Evolutionary conservation across 768 basidiomycete genomes (phyloP).

Genomic region (Ephemerocybe angulata): DNA sequence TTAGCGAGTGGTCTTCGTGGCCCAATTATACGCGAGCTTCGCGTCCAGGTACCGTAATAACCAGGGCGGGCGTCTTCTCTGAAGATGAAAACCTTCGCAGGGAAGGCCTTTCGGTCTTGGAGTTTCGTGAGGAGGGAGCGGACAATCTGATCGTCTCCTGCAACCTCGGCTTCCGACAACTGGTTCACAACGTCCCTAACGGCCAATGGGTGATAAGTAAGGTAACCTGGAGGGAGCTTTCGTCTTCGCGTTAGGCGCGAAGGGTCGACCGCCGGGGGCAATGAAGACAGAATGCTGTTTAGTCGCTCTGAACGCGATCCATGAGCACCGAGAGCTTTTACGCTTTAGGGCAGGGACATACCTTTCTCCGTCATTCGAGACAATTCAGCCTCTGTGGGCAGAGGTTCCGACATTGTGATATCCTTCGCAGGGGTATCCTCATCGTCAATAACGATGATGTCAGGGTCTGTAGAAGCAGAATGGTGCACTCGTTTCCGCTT

Average conservation of each 20-base stretch:
- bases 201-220: slow-evolving; percentile 34
- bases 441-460: slow-evolving; percentile 62
- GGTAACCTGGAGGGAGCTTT: slow-evolving; percentile 25
- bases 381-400: slow-evolving; percentile 23
- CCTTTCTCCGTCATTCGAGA: slow-evolving; percentile 38
- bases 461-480: slow-evolving; percentile 23
- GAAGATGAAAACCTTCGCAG: slow-evolving; percentile 83
- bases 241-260: slow-evolving; percentile 16
- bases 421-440: slow-evolving; percentile 31
- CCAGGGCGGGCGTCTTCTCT: slow-evolving; percentile 83
- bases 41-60: slow-evolving; percentile 94
- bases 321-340: background rate
- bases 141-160: slow-evolving; percentile 66
- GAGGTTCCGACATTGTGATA: slow-evolving; percentile 23
- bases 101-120: slow-evolving; percentile 55
- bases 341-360: slow-evolving; percentile 17
- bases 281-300: slow-evolving; percentile 29
- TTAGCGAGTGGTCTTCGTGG: slow-evolving; percentile 79
- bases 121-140: slow-evolving; percentile 62
- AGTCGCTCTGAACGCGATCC: slow-evolving; percentile 33
- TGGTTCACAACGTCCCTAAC: slow-evolving; percentile 50
- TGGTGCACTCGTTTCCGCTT: slow-evolving; percentile 19
- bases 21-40: slow-evolving; percentile 71
- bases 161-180: slow-evolving; percentile 75
- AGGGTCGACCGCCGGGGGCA: slow-evolving; percentile 27